phyloP scores from a whole-genome alignment of 2,329 filamentous ascomycete genomes.

The Neopestalotiopsis rosae region DNA sequence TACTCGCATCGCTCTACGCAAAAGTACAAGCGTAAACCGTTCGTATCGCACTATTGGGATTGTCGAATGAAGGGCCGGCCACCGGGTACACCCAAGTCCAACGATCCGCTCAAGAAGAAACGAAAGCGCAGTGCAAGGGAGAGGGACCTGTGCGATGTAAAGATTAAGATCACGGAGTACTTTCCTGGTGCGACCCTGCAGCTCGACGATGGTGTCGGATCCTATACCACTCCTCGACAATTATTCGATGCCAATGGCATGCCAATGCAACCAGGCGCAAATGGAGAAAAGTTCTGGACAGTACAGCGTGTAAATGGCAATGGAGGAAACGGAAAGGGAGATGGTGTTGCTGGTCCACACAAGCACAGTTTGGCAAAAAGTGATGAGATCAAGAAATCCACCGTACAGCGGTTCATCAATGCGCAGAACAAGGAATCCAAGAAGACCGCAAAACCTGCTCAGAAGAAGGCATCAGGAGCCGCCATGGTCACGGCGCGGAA shows the following conservation, averaged over 20 bases:
- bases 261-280: slow-evolving; percentile 44
- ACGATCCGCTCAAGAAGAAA: slow-evolving; percentile 83
- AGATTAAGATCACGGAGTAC: slow-evolving; percentile 86
- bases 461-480: slow-evolving; percentile 74
- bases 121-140: slow-evolving; percentile 77
- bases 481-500: slow-evolving; percentile 73
- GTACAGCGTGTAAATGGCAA: slow-evolving; percentile 81
- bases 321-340: slow-evolving; percentile 73
- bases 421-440: slow-evolving; percentile 70
- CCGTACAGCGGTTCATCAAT: slow-evolving; percentile 69
- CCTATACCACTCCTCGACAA: slow-evolving; percentile 30
- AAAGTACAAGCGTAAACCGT: slow-evolving; percentile 80
- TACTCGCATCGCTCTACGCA: slow-evolving; percentile 86
- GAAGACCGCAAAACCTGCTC: slow-evolving; percentile 70
- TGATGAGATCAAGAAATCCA: slow-evolving; percentile 83
- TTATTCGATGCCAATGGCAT: slow-evolving; percentile 27
- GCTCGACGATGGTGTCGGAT: slow-evolving; percentile 30
- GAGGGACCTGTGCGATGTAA: slow-evolving; percentile 82
- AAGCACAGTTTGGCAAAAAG: slow-evolving; percentile 76
- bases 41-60: slow-evolving; percentile 85
- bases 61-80: slow-evolving; percentile 81
- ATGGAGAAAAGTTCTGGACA: slow-evolving; percentile 68
- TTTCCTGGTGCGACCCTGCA: slow-evolving; percentile 59
- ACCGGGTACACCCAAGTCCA: slow-evolving; percentile 78
- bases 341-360: slow-evolving; percentile 74